Evolutionary conservation across 164 flowering plant genomes (phyloP).

Genomic region (Berberis vulgaris): DNA sequence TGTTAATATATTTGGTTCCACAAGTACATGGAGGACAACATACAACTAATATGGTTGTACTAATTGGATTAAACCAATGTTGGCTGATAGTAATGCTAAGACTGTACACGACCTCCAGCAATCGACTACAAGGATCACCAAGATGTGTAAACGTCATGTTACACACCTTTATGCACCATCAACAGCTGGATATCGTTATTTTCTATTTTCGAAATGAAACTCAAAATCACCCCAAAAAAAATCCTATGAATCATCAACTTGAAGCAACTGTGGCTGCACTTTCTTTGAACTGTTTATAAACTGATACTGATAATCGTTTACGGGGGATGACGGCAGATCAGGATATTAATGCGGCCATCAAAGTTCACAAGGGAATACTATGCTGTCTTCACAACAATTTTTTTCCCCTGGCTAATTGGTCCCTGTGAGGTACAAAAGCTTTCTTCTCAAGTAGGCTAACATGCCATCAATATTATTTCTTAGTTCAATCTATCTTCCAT

Average conservation of each 20-base stretch:
- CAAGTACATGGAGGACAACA: background rate
- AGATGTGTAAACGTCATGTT: no score
- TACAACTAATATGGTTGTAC: no score
- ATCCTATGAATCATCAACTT: no score
- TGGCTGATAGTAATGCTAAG: no score
- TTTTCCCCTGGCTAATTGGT: conserved; percentile 80
- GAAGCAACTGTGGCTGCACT: background rate
- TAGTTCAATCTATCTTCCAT: no score
- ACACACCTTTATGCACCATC: no score
- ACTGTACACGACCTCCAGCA: no score
- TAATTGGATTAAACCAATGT: no score
- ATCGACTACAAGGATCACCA: no score
- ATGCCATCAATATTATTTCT: background rate
- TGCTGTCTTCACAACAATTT: conserved; percentile 63
- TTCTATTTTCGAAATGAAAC: no score
- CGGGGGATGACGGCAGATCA: conserved; percentile 35
- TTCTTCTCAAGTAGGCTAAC: background rate
- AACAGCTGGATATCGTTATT: no score
- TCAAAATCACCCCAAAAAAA: no score
- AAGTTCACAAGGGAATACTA: conserved; percentile 54
- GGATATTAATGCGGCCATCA: conserved; percentile 37
- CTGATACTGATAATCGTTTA: background rate
- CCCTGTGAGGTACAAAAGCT: conserved; percentile 47
- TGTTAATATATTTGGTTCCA: conserved; percentile 1
- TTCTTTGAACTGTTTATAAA: background rate